phyloP scores from a whole-genome alignment of 2,329 filamentous ascomycete genomes.

The Bertia moriformis region DNA sequence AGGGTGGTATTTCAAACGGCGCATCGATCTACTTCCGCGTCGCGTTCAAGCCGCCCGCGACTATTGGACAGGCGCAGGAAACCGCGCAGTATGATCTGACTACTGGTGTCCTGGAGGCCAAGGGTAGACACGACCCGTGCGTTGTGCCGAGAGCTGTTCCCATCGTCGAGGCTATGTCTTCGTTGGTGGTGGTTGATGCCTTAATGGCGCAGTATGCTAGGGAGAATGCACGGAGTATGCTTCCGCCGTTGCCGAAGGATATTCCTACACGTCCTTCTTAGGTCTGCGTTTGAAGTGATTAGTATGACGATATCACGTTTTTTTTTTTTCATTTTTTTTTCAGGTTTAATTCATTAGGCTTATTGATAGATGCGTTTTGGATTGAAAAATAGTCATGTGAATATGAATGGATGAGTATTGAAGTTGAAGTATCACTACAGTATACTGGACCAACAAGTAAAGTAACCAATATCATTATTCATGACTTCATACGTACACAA shows the following conservation, averaged over 20 bases:
- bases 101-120: constrained; percentile 70
- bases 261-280: background rate
- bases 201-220: constrained; percentile 51
- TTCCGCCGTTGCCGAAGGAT: background rate
- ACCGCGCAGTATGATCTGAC: constrained; percentile 68
- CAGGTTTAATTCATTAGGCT: no score
- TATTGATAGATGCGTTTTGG: no score
- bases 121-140: constrained; percentile 87
- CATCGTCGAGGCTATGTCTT: constrained; percentile 84
- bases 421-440: no score
- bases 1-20: constrained; percentile 90
- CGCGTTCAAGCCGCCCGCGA: constrained; percentile 88
- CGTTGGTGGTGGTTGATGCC: constrained; percentile 75
- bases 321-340: no score
- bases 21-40: constrained; percentile 88
- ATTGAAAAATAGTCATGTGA: no score
- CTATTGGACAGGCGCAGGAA: constrained; percentile 75
- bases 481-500: no score
- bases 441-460: no score
- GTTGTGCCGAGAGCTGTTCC: constrained; percentile 79
- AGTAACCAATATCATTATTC: no score
- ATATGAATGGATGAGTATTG: no score
- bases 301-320: no score
- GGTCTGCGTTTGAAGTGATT: no score
- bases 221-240: background rate